These are phyloP conservation scores for Papiliotrema laurentii DNA, from an alignment of 1,284 basidiomycete species.

Conservation along the genomic window DNA sequence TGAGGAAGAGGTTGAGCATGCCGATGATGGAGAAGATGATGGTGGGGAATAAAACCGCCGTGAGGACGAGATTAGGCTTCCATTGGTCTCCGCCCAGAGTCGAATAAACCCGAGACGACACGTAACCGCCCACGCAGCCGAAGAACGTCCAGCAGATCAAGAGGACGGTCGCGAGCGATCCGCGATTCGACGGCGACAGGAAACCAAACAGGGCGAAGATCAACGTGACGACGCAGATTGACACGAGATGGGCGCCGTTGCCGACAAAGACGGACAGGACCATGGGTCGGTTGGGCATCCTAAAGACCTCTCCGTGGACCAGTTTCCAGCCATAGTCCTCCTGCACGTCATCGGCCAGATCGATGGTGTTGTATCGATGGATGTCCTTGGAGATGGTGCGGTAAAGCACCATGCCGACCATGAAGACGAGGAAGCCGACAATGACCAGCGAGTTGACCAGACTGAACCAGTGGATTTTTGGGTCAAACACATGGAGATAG, in stretches of 20 bases:
- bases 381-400: conserved; percentile 89
- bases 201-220: conserved; percentile 97
- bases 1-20: conserved; percentile 78
- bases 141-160: conserved; percentile 95
- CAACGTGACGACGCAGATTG: conserved; percentile 86
- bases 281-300: conserved; percentile 73
- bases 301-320: conserved; percentile 92
- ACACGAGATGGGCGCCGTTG: conserved; percentile 82
- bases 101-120: conserved; percentile 77
- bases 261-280: conserved; percentile 79
- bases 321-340: conserved; percentile 97
- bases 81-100: conserved; percentile 77
- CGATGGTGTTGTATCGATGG: conserved; percentile 91
- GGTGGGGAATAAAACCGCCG: conserved; percentile 81
- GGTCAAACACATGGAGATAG: conserved; percentile 67
- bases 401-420: conserved; percentile 88
- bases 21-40: conserved; percentile 77
- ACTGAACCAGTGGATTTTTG: conserved; percentile 68
- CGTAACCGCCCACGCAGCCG: conserved; percentile 84
- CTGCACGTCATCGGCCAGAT: conserved; percentile 90
- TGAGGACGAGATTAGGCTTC: conserved; percentile 78
- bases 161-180: conserved; percentile 92
- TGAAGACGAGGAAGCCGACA: conserved; percentile 77
- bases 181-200: conserved; percentile 90
- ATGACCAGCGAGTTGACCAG: conserved; percentile 90